Evolutionary conservation across 306 rosid species (phyloP).

Genomic region (Styphnolobium japonicum): DNA sequence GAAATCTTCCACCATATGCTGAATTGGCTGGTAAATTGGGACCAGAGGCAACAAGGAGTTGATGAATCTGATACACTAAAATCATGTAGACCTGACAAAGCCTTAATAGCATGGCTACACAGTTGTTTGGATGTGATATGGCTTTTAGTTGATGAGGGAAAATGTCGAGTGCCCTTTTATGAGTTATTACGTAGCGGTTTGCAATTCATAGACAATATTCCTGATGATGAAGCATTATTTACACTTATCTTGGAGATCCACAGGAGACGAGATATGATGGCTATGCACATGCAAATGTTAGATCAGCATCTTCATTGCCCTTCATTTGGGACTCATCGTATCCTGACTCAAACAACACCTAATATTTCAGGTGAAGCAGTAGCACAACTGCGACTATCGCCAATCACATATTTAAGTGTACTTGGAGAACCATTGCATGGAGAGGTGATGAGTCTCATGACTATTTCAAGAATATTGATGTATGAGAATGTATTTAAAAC

Average conservation of each 20-base stretch:
- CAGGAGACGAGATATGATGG: conserved; percentile 98
- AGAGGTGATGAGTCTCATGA: conserved; percentile 64
- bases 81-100: conserved; percentile 82
- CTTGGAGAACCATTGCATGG: conserved; percentile 98
- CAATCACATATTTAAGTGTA: conserved; percentile 92
- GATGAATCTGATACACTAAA: conserved; percentile 62
- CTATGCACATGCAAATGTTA: conserved; percentile 98
- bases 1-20: conserved; percentile 87
- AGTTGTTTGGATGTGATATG: conserved; percentile 98
- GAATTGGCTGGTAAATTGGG: conserved; percentile 97
- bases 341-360: conserved; percentile 67
- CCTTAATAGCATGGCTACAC: conserved; percentile 89
- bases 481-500: conserved; percentile 1
- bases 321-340: conserved; percentile 86
- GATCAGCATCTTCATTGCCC: conserved; percentile 99
- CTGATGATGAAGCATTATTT: conserved; percentile 92
- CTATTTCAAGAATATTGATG: conserved; percentile 28
- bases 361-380: conserved; percentile 63
- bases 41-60: conserved; percentile 70
- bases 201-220: conserved; percentile 93
- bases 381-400: conserved; percentile 69
- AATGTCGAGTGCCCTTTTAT: conserved; percentile 93
- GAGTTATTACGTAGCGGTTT: conserved; percentile 87
- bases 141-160: conserved; percentile 92
- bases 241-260: conserved; percentile 95